Conservation (phyloP, 2,329 filamentous ascomycete genomes). For the Pseudocercospora eumusae region DNA sequence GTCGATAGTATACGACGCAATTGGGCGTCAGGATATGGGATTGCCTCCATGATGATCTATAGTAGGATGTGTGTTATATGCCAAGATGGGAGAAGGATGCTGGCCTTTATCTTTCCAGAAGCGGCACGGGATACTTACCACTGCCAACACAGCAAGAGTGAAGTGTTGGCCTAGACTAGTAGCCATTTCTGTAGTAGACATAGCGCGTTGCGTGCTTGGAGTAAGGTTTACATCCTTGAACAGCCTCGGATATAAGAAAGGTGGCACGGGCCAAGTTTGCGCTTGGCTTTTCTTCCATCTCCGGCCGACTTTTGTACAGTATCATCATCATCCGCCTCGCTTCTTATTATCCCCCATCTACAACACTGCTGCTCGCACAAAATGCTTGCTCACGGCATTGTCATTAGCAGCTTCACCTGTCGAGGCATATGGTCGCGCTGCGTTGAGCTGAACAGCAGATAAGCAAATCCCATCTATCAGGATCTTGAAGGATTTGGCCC, state of each 20-base stretch:
- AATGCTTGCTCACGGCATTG: background rate
- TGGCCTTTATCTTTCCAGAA: background rate
- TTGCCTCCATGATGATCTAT: conserved; percentile 18
- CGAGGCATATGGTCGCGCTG: background rate
- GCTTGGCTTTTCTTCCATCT: background rate
- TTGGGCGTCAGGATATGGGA: conserved; percentile 23
- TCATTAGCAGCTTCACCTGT: background rate
- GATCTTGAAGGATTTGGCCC: background rate
- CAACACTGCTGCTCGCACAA: background rate
- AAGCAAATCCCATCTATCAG: background rate
- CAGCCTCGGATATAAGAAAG: background rate
- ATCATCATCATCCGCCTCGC: background rate
- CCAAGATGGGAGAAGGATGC: background rate
- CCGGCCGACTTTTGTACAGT: background rate
- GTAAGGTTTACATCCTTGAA: background rate
- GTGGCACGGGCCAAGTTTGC: background rate
- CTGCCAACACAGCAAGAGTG: background rate
- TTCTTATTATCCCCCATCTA: background rate
- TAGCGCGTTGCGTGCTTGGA: background rate
- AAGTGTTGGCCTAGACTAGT: background rate
- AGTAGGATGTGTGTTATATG: conserved; percentile 3
- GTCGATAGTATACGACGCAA: conserved; percentile 25
- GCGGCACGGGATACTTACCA: background rate
- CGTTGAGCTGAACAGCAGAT: background rate
- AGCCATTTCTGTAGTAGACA: background rate